A percentile compares a stretch with the other conserved stretches of the same genome.
phyloP scores from a whole-genome alignment of 106 monocot species.

The Ottelia alismoides region DNA sequence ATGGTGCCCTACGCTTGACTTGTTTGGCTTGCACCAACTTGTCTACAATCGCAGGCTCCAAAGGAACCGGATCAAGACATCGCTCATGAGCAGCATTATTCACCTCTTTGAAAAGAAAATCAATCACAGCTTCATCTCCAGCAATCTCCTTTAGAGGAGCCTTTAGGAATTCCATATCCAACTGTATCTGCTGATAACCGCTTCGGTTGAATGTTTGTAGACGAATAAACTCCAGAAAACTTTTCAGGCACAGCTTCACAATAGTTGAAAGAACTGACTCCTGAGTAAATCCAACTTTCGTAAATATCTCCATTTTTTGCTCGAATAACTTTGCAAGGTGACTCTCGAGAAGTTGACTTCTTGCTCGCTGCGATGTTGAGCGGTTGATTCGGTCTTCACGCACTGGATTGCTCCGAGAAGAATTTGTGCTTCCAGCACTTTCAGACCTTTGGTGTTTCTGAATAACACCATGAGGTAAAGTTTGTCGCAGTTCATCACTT shows the following conservation, averaged over 20 bases:
- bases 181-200: constrained; percentile 85
- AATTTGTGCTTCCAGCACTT: constrained; percentile 78
- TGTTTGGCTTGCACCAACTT: constrained; percentile 67
- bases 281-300: constrained; percentile 83
- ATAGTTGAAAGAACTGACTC: constrained; percentile 64
- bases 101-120: constrained; percentile 85
- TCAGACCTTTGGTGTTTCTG: constrained; percentile 59
- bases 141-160: constrained; percentile 63
- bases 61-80: constrained; percentile 71
- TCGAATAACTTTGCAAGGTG: too few relatives aligned
- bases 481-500: constrained; percentile 50
- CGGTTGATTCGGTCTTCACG: constrained; percentile 60
- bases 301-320: constrained; percentile 95
- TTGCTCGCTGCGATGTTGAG: constrained; percentile 60
- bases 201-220: constrained; percentile 84
- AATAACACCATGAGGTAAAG: constrained; percentile 46
- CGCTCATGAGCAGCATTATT: constrained; percentile 74
- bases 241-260: constrained; percentile 75
- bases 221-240: constrained; percentile 80
- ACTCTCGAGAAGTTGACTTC: too few relatives aligned
- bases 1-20: constrained; percentile 51
- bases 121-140: constrained; percentile 62
- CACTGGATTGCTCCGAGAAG: constrained; percentile 67
- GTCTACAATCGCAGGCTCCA: constrained; percentile 70
- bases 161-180: constrained; percentile 83